Base-by-base conservation (phyloP, 2,329 filamentous ascomycete species). In the Hymenoscyphus albidus region DNA sequence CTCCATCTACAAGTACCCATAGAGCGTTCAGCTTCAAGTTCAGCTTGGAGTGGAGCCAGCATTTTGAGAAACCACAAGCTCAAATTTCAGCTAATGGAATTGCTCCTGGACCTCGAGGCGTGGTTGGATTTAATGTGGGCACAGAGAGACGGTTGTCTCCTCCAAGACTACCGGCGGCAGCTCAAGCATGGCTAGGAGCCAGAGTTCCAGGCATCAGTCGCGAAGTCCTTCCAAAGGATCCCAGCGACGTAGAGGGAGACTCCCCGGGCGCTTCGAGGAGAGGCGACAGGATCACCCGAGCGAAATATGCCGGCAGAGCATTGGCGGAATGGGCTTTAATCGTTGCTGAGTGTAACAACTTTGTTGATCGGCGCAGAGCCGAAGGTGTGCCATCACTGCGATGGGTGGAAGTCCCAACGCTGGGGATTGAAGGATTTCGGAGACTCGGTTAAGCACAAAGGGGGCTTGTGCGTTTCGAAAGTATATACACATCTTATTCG, bases 241-340 rank as follows among this genome's bases (percentile, higher is more conserved):
- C 74, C 2, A 31, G 62, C 4, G 61, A 39, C 16, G n/a, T 61
- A 14, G 67, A 13, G 61, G 67, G 5, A 61, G 67, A 64, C 2
- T 51, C 54, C 22, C 51, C 63, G 38, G 42, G 63, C 14, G 63
- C 62, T 1, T 59, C 54, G 12, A 56, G 56, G 18, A 65, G 9
- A 42, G 58, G 57, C 1, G 71, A 55, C 62, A 68, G 48, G 70
- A 68, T 61, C 61, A 68, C 64, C 57, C 81, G 81, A 32, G 79
- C 82, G 9, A 84, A 85, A 59, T 90, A 94, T 74, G 80, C 85
- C 2, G 91, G 91, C 1, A 83, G 90, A 22, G 88, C 91, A 0
- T 80, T 95, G 56, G 90, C 90, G 0, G 91, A 95, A 76, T 95
- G 91, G 91, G 81, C 83, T 22, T 79, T 91, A 18, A 84, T 94